These are phyloP conservation scores for Suhomyces emberorum DNA, from an alignment of 805 yeast species.

Conservation along the genomic window DNA sequence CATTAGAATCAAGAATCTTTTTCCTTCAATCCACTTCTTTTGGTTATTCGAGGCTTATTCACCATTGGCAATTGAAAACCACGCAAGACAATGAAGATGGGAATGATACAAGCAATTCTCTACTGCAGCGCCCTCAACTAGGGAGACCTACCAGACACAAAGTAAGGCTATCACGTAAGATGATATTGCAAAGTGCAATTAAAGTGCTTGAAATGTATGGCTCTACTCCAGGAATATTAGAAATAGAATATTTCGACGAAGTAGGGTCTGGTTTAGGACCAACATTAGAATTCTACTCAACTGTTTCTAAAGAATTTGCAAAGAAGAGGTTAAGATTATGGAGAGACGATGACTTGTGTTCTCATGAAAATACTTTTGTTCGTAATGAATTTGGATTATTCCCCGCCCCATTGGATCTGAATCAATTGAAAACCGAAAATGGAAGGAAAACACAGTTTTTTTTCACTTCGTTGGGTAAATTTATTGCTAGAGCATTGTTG, in stretches of 20 bases:
- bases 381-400: constrained; percentile 56
- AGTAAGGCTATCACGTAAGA: constrained; percentile 68
- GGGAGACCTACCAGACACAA: constrained; percentile 81
- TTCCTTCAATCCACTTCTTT: constrained; percentile 85
- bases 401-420: constrained; percentile 58
- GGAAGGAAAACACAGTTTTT: constrained; percentile 45
- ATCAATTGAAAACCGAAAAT: constrained; percentile 23
- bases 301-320: constrained; percentile 72
- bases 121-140: constrained; percentile 39
- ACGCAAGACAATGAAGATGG: constrained; percentile 37
- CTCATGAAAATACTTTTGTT: constrained; percentile 33
- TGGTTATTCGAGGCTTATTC: constrained; percentile 82
- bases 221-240: constrained; percentile 73
- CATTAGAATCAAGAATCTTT: constrained; percentile 73
- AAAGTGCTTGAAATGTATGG: constrained; percentile 77
- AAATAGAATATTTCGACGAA: constrained; percentile 84
- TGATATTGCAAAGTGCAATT: constrained; percentile 70
- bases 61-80: constrained; percentile 62
- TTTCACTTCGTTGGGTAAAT: constrained; percentile 72
- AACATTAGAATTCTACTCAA: constrained; percentile 86
- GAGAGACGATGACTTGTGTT: constrained; percentile 44
- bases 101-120: constrained; percentile 9
- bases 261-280: constrained; percentile 98
- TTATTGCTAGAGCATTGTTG: constrained; percentile 79
- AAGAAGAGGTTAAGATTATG: constrained; percentile 59